A percentile compares a stretch with the other conserved stretches of the same genome.
Evolutionary conservation across 2,329 filamentous ascomycete genomes (phyloP).

Genomic region (Metarhizium rileyi): DNA sequence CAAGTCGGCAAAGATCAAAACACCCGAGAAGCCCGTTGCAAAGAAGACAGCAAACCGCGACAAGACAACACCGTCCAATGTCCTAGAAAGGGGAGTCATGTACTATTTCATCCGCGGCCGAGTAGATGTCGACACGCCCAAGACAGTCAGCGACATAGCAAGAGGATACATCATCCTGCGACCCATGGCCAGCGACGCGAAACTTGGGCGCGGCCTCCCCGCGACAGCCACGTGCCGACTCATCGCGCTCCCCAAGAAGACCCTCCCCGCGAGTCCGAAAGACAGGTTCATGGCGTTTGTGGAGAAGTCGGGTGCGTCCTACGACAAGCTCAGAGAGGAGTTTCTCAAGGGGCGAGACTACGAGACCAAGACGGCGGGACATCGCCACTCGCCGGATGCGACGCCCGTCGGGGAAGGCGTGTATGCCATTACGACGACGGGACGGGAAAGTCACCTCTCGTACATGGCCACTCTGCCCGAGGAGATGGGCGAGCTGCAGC

Average conservation of each 20-base stretch:
- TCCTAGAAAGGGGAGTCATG: conserved; percentile 80
- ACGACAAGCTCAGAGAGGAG: conserved; percentile 60
- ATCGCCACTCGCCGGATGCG: conserved; percentile 57
- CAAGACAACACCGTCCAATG: conserved; percentile 14
- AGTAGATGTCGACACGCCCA: conserved; percentile 61
- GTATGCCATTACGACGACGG: conserved; percentile 68
- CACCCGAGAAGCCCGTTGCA: not conserved
- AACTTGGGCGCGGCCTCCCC: conserved; percentile 39
- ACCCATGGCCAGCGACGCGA: conserved; percentile 58
- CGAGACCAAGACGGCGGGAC: conserved; percentile 64
- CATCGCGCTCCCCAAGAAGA: conserved; percentile 75
- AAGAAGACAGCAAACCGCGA: not conserved
- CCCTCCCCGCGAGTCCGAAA: conserved; percentile 55
- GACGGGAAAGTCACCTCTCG: conserved; percentile 62
- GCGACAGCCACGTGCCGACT: conserved; percentile 56
- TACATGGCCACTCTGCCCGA: conserved; percentile 71
- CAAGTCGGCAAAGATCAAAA: not conserved
- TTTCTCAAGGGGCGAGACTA: conserved; percentile 62
- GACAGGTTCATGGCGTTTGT: conserved; percentile 78
- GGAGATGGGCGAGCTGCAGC: conserved; percentile 61
- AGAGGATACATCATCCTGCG: conserved; percentile 73
- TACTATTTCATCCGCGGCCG: conserved; percentile 84
- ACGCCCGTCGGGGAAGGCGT: conserved; percentile 76
- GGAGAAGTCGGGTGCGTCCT: conserved; percentile 58
- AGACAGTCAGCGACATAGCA: conserved; percentile 60